Evolutionary conservation across 345 rosid species (phyloP).

Genomic region (Durio zibethinus): DNA sequence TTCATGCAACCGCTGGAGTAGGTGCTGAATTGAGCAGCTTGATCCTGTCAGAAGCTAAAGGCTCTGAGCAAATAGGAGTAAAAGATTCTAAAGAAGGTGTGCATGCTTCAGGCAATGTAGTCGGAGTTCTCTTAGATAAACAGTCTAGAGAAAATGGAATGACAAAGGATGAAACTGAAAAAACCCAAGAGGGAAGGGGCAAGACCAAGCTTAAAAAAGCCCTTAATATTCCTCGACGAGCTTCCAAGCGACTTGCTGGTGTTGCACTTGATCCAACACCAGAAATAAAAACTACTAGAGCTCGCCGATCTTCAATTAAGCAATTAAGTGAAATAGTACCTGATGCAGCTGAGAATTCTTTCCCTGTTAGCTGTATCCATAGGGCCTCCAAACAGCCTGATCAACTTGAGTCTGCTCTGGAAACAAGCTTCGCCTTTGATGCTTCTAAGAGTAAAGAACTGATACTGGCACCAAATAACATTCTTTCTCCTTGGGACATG

Average conservation of each 20-base stretch:
- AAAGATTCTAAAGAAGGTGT: slow-evolving; percentile 21
- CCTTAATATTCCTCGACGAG: slow-evolving; percentile 47
- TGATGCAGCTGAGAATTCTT: slow-evolving; percentile 16
- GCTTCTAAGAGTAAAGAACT: slow-evolving; percentile 20
- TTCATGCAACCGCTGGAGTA: slow-evolving; percentile 30
- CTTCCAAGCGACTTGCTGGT: slow-evolving; percentile 91
- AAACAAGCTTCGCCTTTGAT: slow-evolving; percentile 15
- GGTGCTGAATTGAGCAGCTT: slow-evolving; percentile 25
- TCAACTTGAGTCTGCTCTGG: slow-evolving; percentile 16
- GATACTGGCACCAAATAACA: slow-evolving; percentile 8
- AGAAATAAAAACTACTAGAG: slow-evolving; percentile 49
- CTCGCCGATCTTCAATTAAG: slow-evolving; percentile 32
- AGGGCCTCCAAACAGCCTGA: neutral
- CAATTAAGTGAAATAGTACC: slow-evolving; percentile 27
- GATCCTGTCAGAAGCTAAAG: slow-evolving; percentile 30
- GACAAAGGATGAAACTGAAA: slow-evolving; percentile 29
- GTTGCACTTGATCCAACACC: slow-evolving; percentile 59
- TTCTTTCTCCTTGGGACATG: slow-evolving; percentile 19
- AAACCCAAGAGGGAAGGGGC: slow-evolving; percentile 10
- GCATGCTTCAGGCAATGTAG: slow-evolving; percentile 23
- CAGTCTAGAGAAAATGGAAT: slow-evolving; percentile 23
- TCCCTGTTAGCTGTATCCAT: slow-evolving; percentile 16
- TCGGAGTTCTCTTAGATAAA: slow-evolving; percentile 16
- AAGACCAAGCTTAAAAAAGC: slow-evolving; percentile 38
- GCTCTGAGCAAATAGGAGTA: slow-evolving; percentile 22